Percentiles rank a stretch among this genome's conserved stretches.
phyloP scores from a whole-genome alignment of 2,329 filamentous ascomycete species.

The Arthrobotrys pseudoclavata region DNA sequence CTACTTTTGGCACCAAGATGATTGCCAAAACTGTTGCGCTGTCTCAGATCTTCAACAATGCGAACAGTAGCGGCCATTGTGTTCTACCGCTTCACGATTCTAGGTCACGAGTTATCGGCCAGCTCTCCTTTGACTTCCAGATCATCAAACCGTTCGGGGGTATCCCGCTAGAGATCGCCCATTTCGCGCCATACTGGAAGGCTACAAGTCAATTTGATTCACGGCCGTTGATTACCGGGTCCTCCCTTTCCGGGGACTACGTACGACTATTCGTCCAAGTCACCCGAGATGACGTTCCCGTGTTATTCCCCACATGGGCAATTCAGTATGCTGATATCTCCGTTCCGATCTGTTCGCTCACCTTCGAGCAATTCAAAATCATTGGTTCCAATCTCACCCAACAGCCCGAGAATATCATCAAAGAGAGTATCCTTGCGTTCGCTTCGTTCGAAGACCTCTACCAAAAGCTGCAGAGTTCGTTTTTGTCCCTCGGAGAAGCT shows the following conservation, averaged over 20 bases:
- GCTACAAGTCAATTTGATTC: conserved; percentile 93
- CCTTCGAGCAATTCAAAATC: conserved; percentile 77
- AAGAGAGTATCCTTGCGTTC: conserved; percentile 48
- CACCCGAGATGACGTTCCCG: conserved; percentile 86
- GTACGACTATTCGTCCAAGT: conserved; percentile 91
- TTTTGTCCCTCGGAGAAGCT: conserved; percentile 83
- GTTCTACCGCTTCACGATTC: conserved; percentile 93
- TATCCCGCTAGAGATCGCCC: conserved; percentile 92
- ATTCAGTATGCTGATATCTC: conserved; percentile 81
- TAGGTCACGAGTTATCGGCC: conserved; percentile 88
- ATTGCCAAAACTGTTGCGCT: conserved; percentile 96
- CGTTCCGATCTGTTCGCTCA: conserved; percentile 83
- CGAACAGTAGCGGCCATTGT: conserved; percentile 82
- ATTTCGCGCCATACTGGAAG: conserved; percentile 99
- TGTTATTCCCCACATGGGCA: conserved; percentile 88
- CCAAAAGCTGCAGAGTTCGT: conserved; percentile 78
- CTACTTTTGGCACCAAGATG: conserved; percentile 95
- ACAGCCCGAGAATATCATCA: conserved; percentile 28
- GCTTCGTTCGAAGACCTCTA: conserved; percentile 75
- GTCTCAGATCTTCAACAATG: conserved; percentile 83
- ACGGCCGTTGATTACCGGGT: conserved; percentile 90
- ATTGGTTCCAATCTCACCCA: conserved; percentile 61
- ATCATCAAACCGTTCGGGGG: conserved; percentile 97
- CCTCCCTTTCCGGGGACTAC: conserved; percentile 95
- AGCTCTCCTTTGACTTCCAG: conserved; percentile 93